Evolutionary conservation across 2,329 filamentous ascomycete species (phyloP).

Genomic region (Sporothrix schenckii): DNA sequence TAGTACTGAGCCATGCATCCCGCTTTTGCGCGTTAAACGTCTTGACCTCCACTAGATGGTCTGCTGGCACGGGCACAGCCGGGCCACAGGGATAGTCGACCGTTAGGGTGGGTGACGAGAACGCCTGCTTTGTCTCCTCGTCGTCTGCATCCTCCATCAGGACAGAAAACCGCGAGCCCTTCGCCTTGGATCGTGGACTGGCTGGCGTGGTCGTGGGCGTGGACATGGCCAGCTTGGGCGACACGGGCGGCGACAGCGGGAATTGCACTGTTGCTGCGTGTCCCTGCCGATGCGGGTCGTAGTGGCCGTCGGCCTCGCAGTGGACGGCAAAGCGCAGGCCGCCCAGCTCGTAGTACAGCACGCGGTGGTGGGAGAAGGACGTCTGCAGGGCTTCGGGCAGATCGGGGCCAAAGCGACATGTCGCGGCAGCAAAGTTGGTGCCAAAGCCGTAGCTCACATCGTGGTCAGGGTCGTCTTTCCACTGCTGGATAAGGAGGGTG

Average conservation of each 20-base stretch:
- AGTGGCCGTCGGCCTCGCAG: constrained; percentile 37
- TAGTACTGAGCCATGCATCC: background rate
- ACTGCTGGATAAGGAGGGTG: constrained; percentile 36
- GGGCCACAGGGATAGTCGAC: constrained; percentile 32
- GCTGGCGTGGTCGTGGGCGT: too few species aligned
- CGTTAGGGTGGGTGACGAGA: background rate
- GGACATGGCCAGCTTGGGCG: background rate
- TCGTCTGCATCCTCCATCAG: constrained; percentile 10
- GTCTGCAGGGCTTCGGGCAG: constrained; percentile 29
- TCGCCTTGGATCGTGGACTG: background rate
- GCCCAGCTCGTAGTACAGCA: constrained; percentile 36
- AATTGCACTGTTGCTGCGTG: background rate
- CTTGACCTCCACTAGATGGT: constrained; percentile 37
- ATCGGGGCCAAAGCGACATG: constrained; percentile 34
- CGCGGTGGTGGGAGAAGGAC: constrained; percentile 37
- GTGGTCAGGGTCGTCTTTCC: constrained; percentile 36
- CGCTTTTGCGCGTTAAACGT: constrained; percentile 26
- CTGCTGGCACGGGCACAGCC: constrained; percentile 23
- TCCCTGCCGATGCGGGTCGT: background rate
- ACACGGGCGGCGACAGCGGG: constrained; percentile 17
- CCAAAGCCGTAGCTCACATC: constrained; percentile 33
- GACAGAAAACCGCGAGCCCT: constrained; percentile 15
- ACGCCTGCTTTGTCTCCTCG: background rate
- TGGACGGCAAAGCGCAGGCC: constrained; percentile 36
- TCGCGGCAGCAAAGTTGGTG: constrained; percentile 36